These are phyloP conservation scores for Penicillium concentricum DNA, from an alignment of 2,329 filamentous ascomycete genomes.

Conservation along the genomic window DNA sequence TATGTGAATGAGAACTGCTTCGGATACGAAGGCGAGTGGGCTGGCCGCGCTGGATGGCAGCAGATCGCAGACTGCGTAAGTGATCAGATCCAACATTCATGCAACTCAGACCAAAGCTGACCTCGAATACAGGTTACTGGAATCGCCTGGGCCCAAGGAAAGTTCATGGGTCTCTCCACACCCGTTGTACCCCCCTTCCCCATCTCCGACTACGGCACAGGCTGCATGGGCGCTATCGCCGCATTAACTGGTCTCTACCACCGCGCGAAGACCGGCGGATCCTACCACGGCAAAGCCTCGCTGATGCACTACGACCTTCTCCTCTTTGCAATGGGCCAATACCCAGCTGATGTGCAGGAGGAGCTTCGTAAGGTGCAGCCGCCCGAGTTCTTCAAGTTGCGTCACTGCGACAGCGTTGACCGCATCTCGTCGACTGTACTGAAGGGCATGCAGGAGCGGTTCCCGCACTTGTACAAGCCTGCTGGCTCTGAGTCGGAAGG, in stretches of 20 bases:
- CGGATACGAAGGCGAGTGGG: conserved; percentile 64
- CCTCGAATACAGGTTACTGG: conserved; percentile 39
- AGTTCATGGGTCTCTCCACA: conserved; percentile 41
- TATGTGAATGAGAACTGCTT: conserved; percentile 76
- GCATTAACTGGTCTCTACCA: conserved; percentile 64
- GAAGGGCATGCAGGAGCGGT: conserved; percentile 53
- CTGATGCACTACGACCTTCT: conserved; percentile 68
- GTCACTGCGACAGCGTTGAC: conserved; percentile 64
- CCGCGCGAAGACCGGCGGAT: conserved; percentile 62
- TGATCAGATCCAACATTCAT: not conserved
- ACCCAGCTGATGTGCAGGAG: conserved; percentile 55
- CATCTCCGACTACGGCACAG: conserved; percentile 65
- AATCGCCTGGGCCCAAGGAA: conserved; percentile 43
- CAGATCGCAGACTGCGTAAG: conserved; percentile 68
- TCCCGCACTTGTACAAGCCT: conserved; percentile 54
- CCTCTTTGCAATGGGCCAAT: conserved; percentile 60
- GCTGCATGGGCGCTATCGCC: conserved; percentile 68
- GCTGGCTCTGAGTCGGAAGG: conserved; percentile 22
- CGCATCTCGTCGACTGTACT: conserved; percentile 62
- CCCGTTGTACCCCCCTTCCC: conserved; percentile 51
- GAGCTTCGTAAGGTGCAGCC: conserved; percentile 52
- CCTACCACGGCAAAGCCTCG: conserved; percentile 64
- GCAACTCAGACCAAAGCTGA: not conserved
- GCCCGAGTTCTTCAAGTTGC: conserved; percentile 55
- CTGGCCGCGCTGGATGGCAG: conserved; percentile 66